Evolutionary conservation across 1,284 basidiomycete genomes (phyloP), one percentile per base, ranked within the genome.

Genomic region (Phylloboletellus chloephorus): DNA sequence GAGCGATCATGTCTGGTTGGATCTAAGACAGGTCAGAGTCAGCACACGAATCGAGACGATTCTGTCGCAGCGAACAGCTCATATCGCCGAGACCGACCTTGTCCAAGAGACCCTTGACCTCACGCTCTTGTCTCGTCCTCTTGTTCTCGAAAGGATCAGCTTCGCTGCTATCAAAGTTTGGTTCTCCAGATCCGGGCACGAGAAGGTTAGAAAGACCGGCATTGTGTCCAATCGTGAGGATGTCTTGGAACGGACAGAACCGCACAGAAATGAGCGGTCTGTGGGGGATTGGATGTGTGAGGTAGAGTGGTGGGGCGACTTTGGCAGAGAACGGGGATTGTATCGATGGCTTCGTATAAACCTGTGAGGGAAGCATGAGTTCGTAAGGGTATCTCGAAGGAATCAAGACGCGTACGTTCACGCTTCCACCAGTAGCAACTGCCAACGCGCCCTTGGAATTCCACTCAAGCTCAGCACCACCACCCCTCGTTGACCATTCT

Each of bases 71-170:
- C 6, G n/a, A 23, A 8, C 17, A 19, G 20, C 2, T 5, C 6
- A n/a, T 11, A 43, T 32, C 12, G 6, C 6, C 5, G 11, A 22
- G 10, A 42, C 64, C 10, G 29, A 83, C 83, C 74, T 98, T 98
- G 65, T 98, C 95, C 51, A 98, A 67, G 23, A 98, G 74, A 29
- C 72, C 74, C 58, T 88, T 84, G 50, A 98, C 92, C 64, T 99
- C 96, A 48, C 90, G 74, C 69, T 98, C 96, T 37, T 89, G 73
- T 43, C 92, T 67, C 12, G 85, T 74, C 46, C 79, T 82, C 65
- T 79, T 83, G 52, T 83, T 81, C 65, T 98, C 94, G 68, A 86
- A 98, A 3, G 95, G 92, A 76, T 98, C 94, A 0, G 90, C 87
- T 66, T 98, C 95, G 16, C 74, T 67, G 44, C 87, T 88, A 64